Evolutionary conservation across 768 basidiomycete species (phyloP), one percentile per base, ranked within the genome.

Genomic region (Russula abietina): DNA sequence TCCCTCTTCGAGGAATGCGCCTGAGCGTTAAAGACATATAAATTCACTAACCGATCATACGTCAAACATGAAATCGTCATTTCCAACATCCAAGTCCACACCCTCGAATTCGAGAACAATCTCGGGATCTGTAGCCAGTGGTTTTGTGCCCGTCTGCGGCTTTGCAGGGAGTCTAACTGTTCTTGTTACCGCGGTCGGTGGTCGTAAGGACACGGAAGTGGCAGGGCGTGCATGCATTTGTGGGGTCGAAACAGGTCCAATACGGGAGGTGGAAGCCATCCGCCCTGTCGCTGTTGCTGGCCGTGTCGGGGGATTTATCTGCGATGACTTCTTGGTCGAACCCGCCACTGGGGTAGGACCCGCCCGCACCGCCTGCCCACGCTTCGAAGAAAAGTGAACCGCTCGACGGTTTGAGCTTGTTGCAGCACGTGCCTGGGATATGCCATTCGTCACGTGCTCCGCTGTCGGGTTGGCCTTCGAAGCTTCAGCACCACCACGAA

Each of bases 51-150:
- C 49, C 22, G 30, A 33, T 59, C 30, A 64, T 49, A 64, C 53
- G 22, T 59, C 46, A 33, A 64, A 59, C 62, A 59, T 59, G 16
- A 64, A 64, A 32, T 64, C 57, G 14, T 59, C 46, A 19, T 38
- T 5, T 36, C 1, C 45, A 49, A 48, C 26, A 16, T 26, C 62
- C 11, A 11, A 33, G 11, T 12, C 33, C 22, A 32, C 38, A 28
- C 24, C 32, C 16, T 55, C 53, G 11, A 59, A 59, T 48, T 50
- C 30, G 17, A 59, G 39, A 59, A 39, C 32, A 16, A 36, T 43
- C n/a, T 50, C 57, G 11, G 46, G 39, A 17, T 52, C 33, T 26
- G 33, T 9, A 17, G 10, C 8, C 6, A 22, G 28, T 30, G 53
- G 52, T 30, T 1, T 30, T 14, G 8, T 16, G 22, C 30, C 39